These are phyloP conservation scores for Nicotiana paniculata DNA, from an alignment of 257 asterid genomes.

Conservation along the genomic window DNA sequence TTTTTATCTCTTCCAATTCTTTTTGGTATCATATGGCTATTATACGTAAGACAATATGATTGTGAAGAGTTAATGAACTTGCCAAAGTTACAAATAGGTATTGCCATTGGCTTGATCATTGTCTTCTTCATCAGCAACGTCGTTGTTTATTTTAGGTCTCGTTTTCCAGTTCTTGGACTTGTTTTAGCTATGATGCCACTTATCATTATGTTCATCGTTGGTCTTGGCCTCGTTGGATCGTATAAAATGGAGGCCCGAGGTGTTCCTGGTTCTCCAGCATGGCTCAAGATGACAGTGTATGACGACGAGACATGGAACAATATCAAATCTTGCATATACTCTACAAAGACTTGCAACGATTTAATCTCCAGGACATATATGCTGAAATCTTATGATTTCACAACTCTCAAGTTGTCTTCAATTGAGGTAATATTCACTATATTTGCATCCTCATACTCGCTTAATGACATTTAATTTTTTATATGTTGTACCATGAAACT, in stretches of 20 bases:
- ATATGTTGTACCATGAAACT: too few species aligned
- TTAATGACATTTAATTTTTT: too few species aligned
- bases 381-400: constrained; percentile 15
- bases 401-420: constrained; percentile 13
- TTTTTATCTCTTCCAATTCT: constrained; percentile 34
- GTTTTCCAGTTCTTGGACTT: constrained; percentile 15
- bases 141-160: constrained; percentile 10
- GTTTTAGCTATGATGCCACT: constrained; percentile 18
- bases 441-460: background rate
- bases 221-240: constrained; percentile 29
- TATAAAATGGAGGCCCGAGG: constrained; percentile 18
- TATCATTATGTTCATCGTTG: constrained; percentile 23
- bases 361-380: constrained; percentile 18
- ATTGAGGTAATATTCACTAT: constrained; percentile 15
- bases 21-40: constrained; percentile 23
- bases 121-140: constrained; percentile 24
- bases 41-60: constrained; percentile 20
- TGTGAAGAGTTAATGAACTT: constrained; percentile 30
- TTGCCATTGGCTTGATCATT: constrained; percentile 17
- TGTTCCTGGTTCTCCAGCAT: constrained; percentile 28
- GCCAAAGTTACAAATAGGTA: constrained; percentile 20
- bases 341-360: constrained; percentile 21
- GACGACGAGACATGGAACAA: constrained; percentile 17
- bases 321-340: constrained; percentile 33
- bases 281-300: constrained; percentile 25